phyloP scores from a whole-genome alignment of 2,329 filamentous ascomycete genomes.

The Cercospora janseana region DNA sequence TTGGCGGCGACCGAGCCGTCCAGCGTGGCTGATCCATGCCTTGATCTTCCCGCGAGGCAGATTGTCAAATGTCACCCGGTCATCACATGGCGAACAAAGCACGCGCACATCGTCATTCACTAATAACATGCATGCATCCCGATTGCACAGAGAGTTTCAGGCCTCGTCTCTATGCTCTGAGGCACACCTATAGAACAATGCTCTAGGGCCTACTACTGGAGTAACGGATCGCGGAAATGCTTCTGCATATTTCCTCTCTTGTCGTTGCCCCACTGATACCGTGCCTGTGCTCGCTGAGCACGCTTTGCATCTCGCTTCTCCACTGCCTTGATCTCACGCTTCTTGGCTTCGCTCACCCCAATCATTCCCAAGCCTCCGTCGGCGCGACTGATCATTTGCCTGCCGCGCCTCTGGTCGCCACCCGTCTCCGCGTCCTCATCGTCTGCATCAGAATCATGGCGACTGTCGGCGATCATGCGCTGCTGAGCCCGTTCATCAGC shows the following conservation, averaged over 20 bases:
- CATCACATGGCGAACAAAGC: too few species aligned
- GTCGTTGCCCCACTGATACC: slow-evolving; percentile 68
- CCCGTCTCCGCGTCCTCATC: slow-evolving; percentile 42
- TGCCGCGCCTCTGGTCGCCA: slow-evolving; percentile 34
- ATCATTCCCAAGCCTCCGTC: slow-evolving; percentile 74
- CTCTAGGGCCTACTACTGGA: slow-evolving; percentile 36
- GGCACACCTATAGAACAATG: not conserved
- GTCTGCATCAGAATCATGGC: slow-evolving; percentile 48
- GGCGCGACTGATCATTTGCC: slow-evolving; percentile 59
- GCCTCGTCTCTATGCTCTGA: not conserved
- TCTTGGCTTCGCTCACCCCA: slow-evolving; percentile 73
- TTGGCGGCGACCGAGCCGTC: not conserved
- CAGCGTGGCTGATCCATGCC: not conserved
- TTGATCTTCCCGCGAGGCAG: too few species aligned
- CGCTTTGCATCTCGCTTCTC: slow-evolving; percentile 69
- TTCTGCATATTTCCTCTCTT: slow-evolving; percentile 75
- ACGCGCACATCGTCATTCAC: too few species aligned
- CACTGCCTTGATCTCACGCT: slow-evolving; percentile 61
- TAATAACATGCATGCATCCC: too few species aligned
- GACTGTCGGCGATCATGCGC: slow-evolving; percentile 56
- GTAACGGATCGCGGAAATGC: slow-evolving; percentile 61
- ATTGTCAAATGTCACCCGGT: too few species aligned
- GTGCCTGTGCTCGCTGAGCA: slow-evolving; percentile 52
- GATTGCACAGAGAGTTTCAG: not conserved
- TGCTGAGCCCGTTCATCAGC: slow-evolving; percentile 71